Evolutionary conservation across 345 rosid genomes (phyloP).

Genomic region (Isatis tinctoria): DNA sequence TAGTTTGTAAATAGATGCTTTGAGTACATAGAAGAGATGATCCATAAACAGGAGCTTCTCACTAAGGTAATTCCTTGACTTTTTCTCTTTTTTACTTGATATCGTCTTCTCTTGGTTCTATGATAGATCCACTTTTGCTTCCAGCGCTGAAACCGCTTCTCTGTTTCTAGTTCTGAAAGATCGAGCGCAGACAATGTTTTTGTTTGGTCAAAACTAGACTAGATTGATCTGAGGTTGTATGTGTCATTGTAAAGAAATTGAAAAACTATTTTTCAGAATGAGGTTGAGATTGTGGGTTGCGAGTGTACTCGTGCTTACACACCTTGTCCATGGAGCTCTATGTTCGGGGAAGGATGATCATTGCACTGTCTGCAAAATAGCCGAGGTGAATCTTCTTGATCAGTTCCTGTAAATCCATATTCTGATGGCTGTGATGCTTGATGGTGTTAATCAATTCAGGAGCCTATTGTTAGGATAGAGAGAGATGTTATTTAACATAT

Average conservation of each 20-base stretch:
- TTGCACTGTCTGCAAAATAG: conserved; percentile 70
- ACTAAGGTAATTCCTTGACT: too few species aligned
- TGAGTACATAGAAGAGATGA: conserved; percentile 94
- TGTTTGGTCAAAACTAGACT: not conserved
- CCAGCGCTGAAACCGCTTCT: too few species aligned
- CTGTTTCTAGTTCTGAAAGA: too few species aligned
- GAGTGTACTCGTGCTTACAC: conserved; percentile 46
- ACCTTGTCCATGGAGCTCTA: conserved; percentile 47
- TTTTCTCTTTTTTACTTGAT: too few species aligned
- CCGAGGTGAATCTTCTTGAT: conserved; percentile 43
- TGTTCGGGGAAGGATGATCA: conserved; percentile 92
- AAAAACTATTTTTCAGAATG: conserved; percentile 15
- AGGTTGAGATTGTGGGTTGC: conserved; percentile 34
- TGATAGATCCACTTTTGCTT: too few species aligned
- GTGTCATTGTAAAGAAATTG: not conserved
- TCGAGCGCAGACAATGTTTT: not conserved
- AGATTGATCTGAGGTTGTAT: not conserved
- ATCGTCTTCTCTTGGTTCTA: too few species aligned
- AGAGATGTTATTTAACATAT: too few species aligned
- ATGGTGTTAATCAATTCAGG: not conserved
- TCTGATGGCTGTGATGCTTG: not conserved
- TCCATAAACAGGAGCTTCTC: conserved; percentile 97
- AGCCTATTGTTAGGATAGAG: not conserved
- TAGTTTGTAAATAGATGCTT: conserved; percentile 59
- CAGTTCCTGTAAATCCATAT: not conserved